Base-by-base conservation (phyloP, 208 protist genomes). In the Leishmania major region DNA sequence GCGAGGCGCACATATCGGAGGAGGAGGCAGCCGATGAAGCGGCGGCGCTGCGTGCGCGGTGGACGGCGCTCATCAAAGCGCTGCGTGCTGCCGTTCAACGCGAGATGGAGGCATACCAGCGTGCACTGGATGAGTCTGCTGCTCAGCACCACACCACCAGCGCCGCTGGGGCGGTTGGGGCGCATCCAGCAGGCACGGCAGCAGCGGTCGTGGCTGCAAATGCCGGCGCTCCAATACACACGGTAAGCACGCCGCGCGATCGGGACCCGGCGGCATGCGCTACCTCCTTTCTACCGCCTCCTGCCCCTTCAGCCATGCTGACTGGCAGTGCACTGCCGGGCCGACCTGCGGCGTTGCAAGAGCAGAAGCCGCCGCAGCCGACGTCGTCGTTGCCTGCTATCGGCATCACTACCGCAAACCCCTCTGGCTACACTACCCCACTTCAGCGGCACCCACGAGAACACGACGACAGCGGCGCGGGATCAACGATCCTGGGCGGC, bases 91-190 rank as follows among this genome's bases (percentile, higher is more conserved):
- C 79, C 2, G 82, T 82, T 2, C 67, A 82, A 51, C 81, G 81
- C 40, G 83, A 88, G 64, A 83, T 72, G 79, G 80, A 83, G 37
- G n/a, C 35, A 25, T 88, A 85, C 64, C 75, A 84, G 83, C 79
- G 82, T 25, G 78, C 66, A 49, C n/a, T 84, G 43, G 64, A 84
- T 35, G 64, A 80, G 6, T 80, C 62, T 22, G 17, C n/a, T n/a
- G 19, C 25, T 31, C 59, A 31, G 45, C 11, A 43, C 11, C 11
- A 47, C 43, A 31, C 43, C 25, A 8, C 51, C 60, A 79, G 76
- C 47, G n/a, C 11, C 31, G 60, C 37, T 69, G 57, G 13, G 17
- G 60, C 62, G 40, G 43, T 40, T 2, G n/a, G 59, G 40, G 40
- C 72, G 31, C 72, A 43, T 10, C 31, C 72, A 7, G 47, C 31